Evolutionary conservation across 305 asterid species (phyloP), one percentile per base, ranked within the genome.

Genomic region (Fraxinus latifolia): DNA sequence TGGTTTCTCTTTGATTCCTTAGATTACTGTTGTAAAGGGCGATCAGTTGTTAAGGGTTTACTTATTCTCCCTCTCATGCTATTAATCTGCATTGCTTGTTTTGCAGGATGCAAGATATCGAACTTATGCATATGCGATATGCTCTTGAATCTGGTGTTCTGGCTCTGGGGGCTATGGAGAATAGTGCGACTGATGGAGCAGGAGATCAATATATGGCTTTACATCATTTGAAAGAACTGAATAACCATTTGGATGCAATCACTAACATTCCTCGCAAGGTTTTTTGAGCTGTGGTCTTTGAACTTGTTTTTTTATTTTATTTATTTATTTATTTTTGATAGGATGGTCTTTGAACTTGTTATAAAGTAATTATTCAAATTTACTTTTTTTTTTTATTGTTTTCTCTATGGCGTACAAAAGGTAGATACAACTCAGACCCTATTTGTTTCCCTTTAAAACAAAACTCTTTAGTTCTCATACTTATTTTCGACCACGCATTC

Each of bases 71-170:
- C 19, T 4, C 21, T 71, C 75, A 73, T 74, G 12, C 80, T 78
- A 81, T 62, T 82, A 3, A 68, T 79, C 82, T 82, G 74, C 78
- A 60, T 74, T 74, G 17, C 85, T 78, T 72, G 82, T 75, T 84
- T 84, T 84, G 82, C 86, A 96, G 99, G 97, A 90, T 94, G 97
- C 97, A 96, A 91, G 99, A 96, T 91, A 86, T 93, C 76, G 99
- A 94, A 85, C 97, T 96, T 86, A 89, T 96, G 90, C 97, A 92
- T 93, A 93, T 96, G 98, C 93, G 99, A 80, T 96, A 94, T 90
- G 97, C 98, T 87, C 90, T 96, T 88, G 98, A 93, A 85, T 91
- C 95, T 88, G 92, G 98, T 84, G 88, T 96, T 87, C 90, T 93
- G 84, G 97, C 97, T 1, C 86, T 96, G 83, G 98, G 94, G 87